A percentile compares a stretch with the other conserved stretches of the same genome.
Evolutionary conservation across 768 basidiomycete species (phyloP).

Genomic region (Cystofilobasidium capitatum): DNA sequence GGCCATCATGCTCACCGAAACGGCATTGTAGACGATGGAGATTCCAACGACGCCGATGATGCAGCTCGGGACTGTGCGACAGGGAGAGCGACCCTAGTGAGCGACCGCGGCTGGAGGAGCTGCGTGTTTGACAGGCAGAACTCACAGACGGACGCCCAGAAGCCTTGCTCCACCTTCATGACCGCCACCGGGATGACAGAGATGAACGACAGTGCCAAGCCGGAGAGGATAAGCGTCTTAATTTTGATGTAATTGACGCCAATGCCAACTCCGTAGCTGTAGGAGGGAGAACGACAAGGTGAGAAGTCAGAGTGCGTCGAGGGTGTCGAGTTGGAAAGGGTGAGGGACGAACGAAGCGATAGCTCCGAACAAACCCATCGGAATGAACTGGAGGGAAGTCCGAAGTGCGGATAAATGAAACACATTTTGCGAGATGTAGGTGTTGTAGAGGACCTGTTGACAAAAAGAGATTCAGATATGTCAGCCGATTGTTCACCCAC

Average conservation of each 20-base stretch:
- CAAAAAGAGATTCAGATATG: background rate
- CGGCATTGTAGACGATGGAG: conserved; percentile 16
- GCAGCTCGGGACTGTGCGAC: conserved; percentile 8
- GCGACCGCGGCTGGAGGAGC: too few species aligned
- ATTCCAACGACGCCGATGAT: conserved; percentile 22
- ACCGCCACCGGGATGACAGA: conserved; percentile 24
- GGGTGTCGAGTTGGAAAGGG: too few species aligned
- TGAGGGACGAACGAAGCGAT: too few species aligned
- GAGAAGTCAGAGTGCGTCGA: too few species aligned
- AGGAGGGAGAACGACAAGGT: too few species aligned
- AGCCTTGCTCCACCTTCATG: conserved; percentile 15
- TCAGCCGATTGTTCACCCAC: background rate
- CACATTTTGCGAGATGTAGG: conserved; percentile 20
- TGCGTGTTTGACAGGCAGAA: too few species aligned
- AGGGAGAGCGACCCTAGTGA: too few species aligned
- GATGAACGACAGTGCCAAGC: conserved; percentile 21
- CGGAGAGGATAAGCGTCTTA: conserved; percentile 20
- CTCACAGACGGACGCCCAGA: conserved; percentile 27
- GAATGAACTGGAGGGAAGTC: conserved; percentile 20
- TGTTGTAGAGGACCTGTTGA: background rate
- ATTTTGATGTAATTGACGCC: conserved; percentile 18
- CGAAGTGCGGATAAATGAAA: conserved; percentile 11
- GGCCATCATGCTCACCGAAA: conserved; percentile 20
- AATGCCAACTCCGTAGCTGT: background rate
- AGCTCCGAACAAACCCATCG: conserved; percentile 23